Evolutionary conservation across 2,329 filamentous ascomycete species (phyloP).

Genomic region (Penicillium concentricum): DNA sequence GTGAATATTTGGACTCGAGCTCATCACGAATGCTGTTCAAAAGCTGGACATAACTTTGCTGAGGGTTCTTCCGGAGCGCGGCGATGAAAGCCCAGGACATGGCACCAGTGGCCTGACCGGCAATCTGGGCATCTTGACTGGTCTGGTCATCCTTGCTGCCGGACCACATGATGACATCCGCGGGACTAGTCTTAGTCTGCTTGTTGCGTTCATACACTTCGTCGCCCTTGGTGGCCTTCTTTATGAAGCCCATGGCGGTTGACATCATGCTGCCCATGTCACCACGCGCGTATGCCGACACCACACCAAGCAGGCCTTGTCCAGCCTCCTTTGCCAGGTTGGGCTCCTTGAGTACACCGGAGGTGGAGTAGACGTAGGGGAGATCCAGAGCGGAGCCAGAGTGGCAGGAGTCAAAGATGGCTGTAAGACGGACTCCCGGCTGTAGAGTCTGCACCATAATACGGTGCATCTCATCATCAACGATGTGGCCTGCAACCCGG

Average conservation of each 20-base stretch:
- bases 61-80: slow-evolving; percentile 84
- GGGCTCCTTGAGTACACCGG: slow-evolving; percentile 67
- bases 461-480: slow-evolving; percentile 75
- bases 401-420: slow-evolving; percentile 69
- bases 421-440: slow-evolving; percentile 75
- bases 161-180: slow-evolving; percentile 97
- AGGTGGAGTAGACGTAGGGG: slow-evolving; percentile 66
- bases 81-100: slow-evolving; percentile 98
- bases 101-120: slow-evolving; percentile 85
- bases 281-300: slow-evolving; percentile 77
- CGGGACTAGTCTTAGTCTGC: slow-evolving; percentile 86
- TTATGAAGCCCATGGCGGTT: slow-evolving; percentile 79
- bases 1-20: slow-evolving; percentile 78
- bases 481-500: slow-evolving; percentile 66
- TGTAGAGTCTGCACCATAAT: slow-evolving; percentile 74
- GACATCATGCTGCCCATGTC: slow-evolving; percentile 79
- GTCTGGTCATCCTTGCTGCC: slow-evolving; percentile 96
- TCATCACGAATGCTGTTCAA: slow-evolving; percentile 94
- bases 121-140: slow-evolving; percentile 87
- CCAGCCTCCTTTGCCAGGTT: slow-evolving; percentile 67
- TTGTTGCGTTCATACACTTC: slow-evolving; percentile 76
- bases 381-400: slow-evolving; percentile 66
- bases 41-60: slow-evolving; percentile 94
- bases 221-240: slow-evolving; percentile 79
- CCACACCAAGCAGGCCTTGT: slow-evolving; percentile 63